Evolutionary conservation across 225 moss, liverwort and hornwort species (phyloP), one percentile per base, ranked within the genome.

Genomic region (Straminergon stramineum): DNA sequence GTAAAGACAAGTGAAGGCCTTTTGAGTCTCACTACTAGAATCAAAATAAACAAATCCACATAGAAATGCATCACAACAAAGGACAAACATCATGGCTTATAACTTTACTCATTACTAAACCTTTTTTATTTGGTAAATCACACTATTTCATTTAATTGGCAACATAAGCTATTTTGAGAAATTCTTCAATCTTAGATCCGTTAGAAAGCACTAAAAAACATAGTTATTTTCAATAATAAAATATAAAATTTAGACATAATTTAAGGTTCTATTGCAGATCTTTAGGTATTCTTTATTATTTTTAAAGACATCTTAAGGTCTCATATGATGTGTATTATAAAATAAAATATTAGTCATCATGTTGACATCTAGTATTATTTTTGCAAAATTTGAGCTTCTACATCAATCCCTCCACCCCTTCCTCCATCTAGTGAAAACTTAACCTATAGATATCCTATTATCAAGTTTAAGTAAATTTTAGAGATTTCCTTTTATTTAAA

Each of bases 151-250:
- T 37, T 67, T 37, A 20, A 4, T 67, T 68, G 37, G 13, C 3
- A 22, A 22, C 4, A 39, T 39, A n/a, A 70, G 8, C 23, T 14
- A 2, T 7, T 13, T 39, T 70, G 13, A n/a, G 0, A n/a, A 12
- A 4, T 68, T n/a, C 7, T 22, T 39, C 2, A 1, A n/a, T n/a
- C n/a, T n/a, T 7, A 22, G 4, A 13, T 68, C 3, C 4, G 0
- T n/a, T 68, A 22, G n/a, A n/a, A 37, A 68, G 21, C 37, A 37
- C 22, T 7, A 69, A n/a, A 69, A 21, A 70, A 7, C 7, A 23
- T 0, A 39, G 1, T 23, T 4, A 69, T 4, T 37, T 21, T 69
- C 7, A 10, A 69, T 23, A 23, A n/a, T 23, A 69, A 23, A 39
- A 23, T 13, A 13, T 7, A 69, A 17, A 8, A 7, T 13, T 23